These are phyloP conservation scores for Gynostemma pentaphyllum DNA, from an alignment of 306 rosid species.

Conservation along the genomic window DNA sequence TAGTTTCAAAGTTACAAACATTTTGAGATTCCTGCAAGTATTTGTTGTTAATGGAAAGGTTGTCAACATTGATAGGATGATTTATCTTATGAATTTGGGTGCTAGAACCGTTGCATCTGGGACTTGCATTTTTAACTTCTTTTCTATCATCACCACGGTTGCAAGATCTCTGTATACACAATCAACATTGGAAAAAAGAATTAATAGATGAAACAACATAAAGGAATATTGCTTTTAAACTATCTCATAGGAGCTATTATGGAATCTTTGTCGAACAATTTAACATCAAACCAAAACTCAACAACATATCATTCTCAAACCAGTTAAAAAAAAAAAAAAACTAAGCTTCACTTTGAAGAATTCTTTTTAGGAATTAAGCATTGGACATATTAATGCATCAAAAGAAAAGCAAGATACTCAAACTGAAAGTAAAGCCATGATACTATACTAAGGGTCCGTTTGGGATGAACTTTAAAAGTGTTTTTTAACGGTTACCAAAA, in stretches of 20 bases:
- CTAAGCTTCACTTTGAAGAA: not conserved
- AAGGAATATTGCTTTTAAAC: not conserved
- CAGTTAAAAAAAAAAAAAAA: not conserved
- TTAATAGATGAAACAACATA: not conserved
- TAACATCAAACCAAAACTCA: not conserved
- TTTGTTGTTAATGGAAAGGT: not conserved
- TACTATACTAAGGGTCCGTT: too few relatives aligned
- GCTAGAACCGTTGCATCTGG: not conserved
- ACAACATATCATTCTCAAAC: not conserved
- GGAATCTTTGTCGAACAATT: not conserved
- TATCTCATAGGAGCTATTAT: not conserved
- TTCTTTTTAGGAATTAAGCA: not conserved
- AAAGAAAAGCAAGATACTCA: not conserved
- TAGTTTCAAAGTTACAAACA: conserved; percentile 27
- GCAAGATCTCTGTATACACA: conserved; percentile 4
- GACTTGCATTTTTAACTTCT: conserved; percentile 3
- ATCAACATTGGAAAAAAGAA: not conserved
- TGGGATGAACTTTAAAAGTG: too few relatives aligned
- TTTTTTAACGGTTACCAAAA: too few relatives aligned
- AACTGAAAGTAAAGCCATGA: not conserved
- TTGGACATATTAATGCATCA: not conserved
- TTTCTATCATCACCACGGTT: conserved; percentile 7
- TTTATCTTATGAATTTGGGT: conserved; percentile 30
- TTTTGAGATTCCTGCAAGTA: conserved; percentile 20
- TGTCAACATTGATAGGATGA: conserved; percentile 10